phyloP scores from a whole-genome alignment of 768 basidiomycete genomes.

The Arthromyces matolae region DNA sequence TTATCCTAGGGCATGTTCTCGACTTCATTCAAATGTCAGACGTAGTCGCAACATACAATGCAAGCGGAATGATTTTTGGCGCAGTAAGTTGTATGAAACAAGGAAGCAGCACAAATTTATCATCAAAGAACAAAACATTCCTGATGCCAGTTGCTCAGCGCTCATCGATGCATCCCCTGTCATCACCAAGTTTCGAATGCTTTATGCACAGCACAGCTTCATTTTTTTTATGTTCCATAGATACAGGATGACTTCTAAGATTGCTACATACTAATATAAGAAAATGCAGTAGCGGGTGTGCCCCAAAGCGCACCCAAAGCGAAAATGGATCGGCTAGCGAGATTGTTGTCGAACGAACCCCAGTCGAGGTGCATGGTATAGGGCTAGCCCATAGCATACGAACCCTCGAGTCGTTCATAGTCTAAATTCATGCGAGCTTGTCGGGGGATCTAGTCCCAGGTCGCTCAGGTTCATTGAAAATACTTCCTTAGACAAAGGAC shows the following conservation, averaged over 20 bases:
- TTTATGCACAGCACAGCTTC: conserved; percentile 7
- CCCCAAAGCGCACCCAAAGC: conserved; percentile 6
- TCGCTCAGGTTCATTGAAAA: conserved; percentile 16
- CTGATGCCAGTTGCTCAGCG: too few species aligned
- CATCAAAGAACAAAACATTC: background rate
- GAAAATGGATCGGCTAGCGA: background rate
- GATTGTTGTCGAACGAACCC: conserved; percentile 14
- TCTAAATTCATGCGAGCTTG: conserved; percentile 3
- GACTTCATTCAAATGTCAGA: too few species aligned
- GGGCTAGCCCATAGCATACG: conserved; percentile 14
- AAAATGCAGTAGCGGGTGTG: conserved; percentile 3
- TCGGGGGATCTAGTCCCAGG: conserved; percentile 7
- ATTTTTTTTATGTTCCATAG: conserved; percentile 1
- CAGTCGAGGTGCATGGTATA: conserved; percentile 11
- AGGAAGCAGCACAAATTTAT: background rate
- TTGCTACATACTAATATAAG: too few species aligned
- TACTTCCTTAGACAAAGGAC: conserved; percentile 28
- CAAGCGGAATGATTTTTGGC: too few species aligned
- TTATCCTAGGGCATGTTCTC: too few species aligned
- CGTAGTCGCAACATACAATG: too few species aligned
- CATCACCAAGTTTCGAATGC: conserved; percentile 1
- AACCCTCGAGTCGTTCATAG: conserved; percentile 15
- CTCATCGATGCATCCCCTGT: too few species aligned
- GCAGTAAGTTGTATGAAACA: too few species aligned
- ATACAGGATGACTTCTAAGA: too few species aligned